Evolutionary conservation across 805 yeast species (phyloP).

Genomic region (Teunomyces kruisii): DNA sequence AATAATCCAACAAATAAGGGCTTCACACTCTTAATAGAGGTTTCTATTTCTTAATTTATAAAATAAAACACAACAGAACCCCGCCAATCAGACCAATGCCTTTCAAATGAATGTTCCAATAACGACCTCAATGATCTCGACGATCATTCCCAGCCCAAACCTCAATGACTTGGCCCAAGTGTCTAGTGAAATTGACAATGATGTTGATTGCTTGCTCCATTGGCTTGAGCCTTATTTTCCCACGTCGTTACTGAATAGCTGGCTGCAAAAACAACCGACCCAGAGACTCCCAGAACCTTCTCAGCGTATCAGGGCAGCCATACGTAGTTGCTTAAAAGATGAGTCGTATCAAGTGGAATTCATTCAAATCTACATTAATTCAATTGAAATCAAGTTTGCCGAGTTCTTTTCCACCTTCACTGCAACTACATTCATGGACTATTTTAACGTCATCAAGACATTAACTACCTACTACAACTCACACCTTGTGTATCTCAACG

Average conservation of each 20-base stretch:
- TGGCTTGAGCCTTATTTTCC: slow-evolving; percentile 35
- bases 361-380: slow-evolving; percentile 30
- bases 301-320: slow-evolving; percentile 36
- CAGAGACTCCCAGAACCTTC: slow-evolving; percentile 23
- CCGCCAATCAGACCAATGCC: not conserved
- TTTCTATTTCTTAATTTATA: no score
- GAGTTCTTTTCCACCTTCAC: slow-evolving; percentile 8
- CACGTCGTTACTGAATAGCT: not conserved
- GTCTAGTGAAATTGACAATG: slow-evolving; percentile 31
- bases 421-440: slow-evolving; percentile 10
- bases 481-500: slow-evolving; percentile 21
- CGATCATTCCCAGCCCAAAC: slow-evolving; percentile 10
- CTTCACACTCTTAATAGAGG: no score
- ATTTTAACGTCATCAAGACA: slow-evolving; percentile 15
- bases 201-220: slow-evolving; percentile 29
- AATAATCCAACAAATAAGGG: no score
- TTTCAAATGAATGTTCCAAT: not conserved
- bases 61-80: not conserved
- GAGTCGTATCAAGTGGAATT: slow-evolving; percentile 32
- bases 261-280: slow-evolving; percentile 1
- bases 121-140: not conserved
- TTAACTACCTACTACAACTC: slow-evolving; percentile 24
- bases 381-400: slow-evolving; percentile 24
- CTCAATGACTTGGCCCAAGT: slow-evolving; percentile 9
- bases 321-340: slow-evolving; percentile 36